Evolutionary conservation across 2,329 filamentous ascomycete species (phyloP), one percentile per base, ranked within the genome.

Genomic region (Cordyceps sp.): DNA sequence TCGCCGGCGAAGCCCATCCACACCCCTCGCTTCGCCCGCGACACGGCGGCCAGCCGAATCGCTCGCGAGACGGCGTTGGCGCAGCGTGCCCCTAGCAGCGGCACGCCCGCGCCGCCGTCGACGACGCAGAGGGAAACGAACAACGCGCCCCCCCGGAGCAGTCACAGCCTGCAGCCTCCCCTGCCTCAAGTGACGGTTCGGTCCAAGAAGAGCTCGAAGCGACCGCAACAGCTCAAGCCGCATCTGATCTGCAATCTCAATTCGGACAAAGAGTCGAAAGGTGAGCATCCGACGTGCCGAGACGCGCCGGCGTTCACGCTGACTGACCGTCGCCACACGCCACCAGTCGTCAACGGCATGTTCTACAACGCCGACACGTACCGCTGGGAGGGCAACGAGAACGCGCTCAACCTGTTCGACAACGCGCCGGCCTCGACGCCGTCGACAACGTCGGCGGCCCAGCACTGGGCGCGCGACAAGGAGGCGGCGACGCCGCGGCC

Each of bases 301-400:
- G 12, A 5, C 12, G n/a, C 10, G 13, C 18, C 13, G 17, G 12
- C n/a, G 12, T 21, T 7, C 16, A 15, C 6, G 18, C 28, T 29
- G 18, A 29, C 28, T 7, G 13, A n/a, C 27, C 16, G 20, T 16
- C 9, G 16, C 6, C 13, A 30, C 19, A 10, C 12, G 6, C 27
- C 27, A 28, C 20, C 39, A 88, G 83, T 77, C 47, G 70, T 93
- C 37, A 90, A 93, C 54, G 90, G 88, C 40, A 98, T 98, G 90
- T 78, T 74, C 33, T 98, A 93, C 52, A 96, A 98, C 47, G 83
- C 90, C 6, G 63, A 69, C 19, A 80, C 82, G 8, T 90, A 77
- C 47, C 70, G 75, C 31, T 98, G 90, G 90, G 90, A 98, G 62
- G 90, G 90, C 32, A 98, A 98, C 45, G 90, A 98, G 51, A 88